phyloP scores from a whole-genome alignment of 148 eudicot genomes.

The Heliamphora exappendiculata region DNA sequence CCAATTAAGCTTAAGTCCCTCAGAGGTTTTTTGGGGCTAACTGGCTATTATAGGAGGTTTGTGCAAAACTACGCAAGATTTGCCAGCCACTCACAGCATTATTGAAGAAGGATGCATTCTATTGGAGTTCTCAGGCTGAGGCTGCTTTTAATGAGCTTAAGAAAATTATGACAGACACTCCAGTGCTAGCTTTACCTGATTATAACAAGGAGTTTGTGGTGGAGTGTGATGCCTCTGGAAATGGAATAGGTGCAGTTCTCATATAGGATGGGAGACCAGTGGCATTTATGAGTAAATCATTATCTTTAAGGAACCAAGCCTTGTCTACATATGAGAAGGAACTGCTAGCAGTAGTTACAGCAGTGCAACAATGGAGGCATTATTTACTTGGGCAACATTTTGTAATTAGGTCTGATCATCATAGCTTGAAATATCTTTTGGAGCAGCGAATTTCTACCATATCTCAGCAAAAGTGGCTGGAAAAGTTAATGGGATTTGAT shows the following conservation, averaged over 20 bases:
- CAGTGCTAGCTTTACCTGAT: constrained; percentile 1
- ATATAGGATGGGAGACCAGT: background rate
- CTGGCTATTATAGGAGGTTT: too few species aligned
- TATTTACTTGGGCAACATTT: background rate
- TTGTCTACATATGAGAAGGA: background rate
- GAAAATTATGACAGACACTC: background rate
- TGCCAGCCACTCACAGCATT: too few species aligned
- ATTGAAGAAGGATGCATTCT: constrained; percentile 1
- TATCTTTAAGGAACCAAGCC: background rate
- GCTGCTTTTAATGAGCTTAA: constrained; percentile 3
- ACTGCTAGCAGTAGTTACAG: background rate
- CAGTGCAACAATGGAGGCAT: constrained; percentile 2
- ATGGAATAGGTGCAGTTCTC: background rate
- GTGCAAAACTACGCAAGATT: too few species aligned
- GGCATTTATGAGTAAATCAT: background rate
- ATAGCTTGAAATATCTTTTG: background rate
- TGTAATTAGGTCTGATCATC: background rate
- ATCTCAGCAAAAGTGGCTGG: background rate
- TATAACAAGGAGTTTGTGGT: background rate
- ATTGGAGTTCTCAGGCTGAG: background rate
- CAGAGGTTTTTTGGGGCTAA: too few species aligned
- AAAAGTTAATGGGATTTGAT: constrained; percentile 8
- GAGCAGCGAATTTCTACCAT: constrained; percentile 4
- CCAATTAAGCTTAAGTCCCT: background rate
- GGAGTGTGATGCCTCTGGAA: background rate